Evolutionary conservation across 169 alveolate species (phyloP), one percentile per base, ranked within the genome.

Genomic region (Neospora caninum): DNA sequence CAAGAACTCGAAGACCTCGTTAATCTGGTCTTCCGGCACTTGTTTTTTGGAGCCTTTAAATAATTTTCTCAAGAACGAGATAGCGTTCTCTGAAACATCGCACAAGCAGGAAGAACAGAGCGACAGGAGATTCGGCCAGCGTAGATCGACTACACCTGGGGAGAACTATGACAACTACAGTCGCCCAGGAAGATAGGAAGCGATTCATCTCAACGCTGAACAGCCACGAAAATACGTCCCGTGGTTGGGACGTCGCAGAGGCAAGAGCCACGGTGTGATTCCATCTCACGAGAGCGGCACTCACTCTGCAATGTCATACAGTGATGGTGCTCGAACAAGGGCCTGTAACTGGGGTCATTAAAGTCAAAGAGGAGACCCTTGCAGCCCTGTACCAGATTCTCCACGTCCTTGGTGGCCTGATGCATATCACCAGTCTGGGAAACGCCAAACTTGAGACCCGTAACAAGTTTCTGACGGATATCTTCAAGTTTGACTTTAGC

Each of bases 1-100:
- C 87, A 78, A 34, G 87, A 78, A 78, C 0, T 78, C 87, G 87
- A 78, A 78, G 41, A 45, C 87, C 87, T 78, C 45, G 2, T 78
- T 78, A 22, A 78, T 25, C 87, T 78, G 45, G 31, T 34, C 45
- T 22, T 29, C 53, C 53, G 39, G 87, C 43, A 9, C 34, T 0
- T 18, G 29, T 13, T 64, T 64, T 20, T 78, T 78, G 13, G 27
- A 31, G 43, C 41, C 39, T 78, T 78, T 78, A 27, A 78, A 34
- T 22, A 78, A 6, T 39, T 78, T 78, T 0, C 4, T 78, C 43
- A 78, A 25, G 43, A 78, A 78, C 45, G 6, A 25, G 18, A 6
- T 16, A 22, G 87, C 87, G 25, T 39, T 78, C 43, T 78, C 87
- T 78, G 87, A 34, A 10, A 64, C 31, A 64, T 49, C 58, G 4